Evolutionary conservation across 1,139 yeast genomes (phyloP), one percentile per base, ranked within the genome.

Genomic region (Pichia sp.): DNA sequence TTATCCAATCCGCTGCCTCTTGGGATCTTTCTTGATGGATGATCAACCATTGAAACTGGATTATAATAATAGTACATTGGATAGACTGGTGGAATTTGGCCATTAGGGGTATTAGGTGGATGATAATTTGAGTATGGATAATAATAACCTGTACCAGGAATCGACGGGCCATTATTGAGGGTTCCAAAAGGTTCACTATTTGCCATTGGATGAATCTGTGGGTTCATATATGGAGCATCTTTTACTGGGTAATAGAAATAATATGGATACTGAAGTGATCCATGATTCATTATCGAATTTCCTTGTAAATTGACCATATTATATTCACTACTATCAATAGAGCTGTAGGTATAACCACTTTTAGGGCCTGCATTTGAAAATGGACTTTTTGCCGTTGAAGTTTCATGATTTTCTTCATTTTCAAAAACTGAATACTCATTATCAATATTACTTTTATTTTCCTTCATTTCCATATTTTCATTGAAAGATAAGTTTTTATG

Each of bases 21-120:
- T 16, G 16, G 16, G 16, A 16, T 16, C 16, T 16, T 16, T 16
- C 16, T 16, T 16, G 16, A 16, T 16, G 16, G 39, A 20, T 32
- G 37, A 16, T 40, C 40, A 26, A 38, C 25, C 40, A 43, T 38
- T 16, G 46, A 27, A 16, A 48, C 46, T 34, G 59, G 56, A 41
- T 57, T 55, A 36, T 57, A 59, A 37, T 59, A 60, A 51, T 56
- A 48, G 43, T 59, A 59, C 43, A 54, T 53, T 26, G 63, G 63
- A 39, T 55, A 58, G 47, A 58, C 42, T 22, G 55, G 49, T 16
- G 58, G 58, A 36, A 16, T 31, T 51, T 48, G 4, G 16, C 40
- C 40, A 26, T 44, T 49, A 3, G 48, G 42, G 7, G 44, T 37
- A 11, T 40, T 30, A 29, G 49, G 39, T 25, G 54, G 55, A 29